A percentile compares a stretch with the other conserved stretches of the same genome.
Evolutionary conservation across 2,329 filamentous ascomycete species (phyloP).

Genomic region (Talaromyces verruculosus): DNA sequence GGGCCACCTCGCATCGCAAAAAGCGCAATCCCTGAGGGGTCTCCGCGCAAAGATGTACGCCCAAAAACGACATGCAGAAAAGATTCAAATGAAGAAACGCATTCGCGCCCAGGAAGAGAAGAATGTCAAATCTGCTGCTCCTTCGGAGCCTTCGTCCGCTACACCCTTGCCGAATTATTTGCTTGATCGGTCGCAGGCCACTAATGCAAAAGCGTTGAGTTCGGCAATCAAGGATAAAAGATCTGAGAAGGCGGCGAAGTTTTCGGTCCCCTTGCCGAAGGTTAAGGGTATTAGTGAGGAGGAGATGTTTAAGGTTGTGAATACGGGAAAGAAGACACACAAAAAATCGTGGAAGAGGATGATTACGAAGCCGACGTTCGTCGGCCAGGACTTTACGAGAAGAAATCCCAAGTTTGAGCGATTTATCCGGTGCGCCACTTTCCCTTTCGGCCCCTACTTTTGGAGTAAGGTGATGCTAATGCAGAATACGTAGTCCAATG

Average conservation of each 20-base stretch:
- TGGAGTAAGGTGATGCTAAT: conserved; percentile 1
- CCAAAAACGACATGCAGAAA: conserved; percentile 92
- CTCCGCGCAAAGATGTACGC: conserved; percentile 90
- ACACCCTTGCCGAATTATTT: conserved; percentile 84
- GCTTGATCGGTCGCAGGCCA: conserved; percentile 74
- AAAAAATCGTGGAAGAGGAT: conserved; percentile 71
- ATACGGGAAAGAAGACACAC: conserved; percentile 89
- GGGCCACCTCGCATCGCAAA: conserved; percentile 80
- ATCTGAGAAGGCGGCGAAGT: conserved; percentile 89
- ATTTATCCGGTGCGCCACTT: conserved; percentile 58
- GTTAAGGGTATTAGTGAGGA: conserved; percentile 91
- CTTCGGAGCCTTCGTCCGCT: conserved; percentile 65
- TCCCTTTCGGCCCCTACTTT: neutral
- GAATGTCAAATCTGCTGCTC: conserved; percentile 82
- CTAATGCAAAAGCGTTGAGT: conserved; percentile 71
- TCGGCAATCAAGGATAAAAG: conserved; percentile 95
- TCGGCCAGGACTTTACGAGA: conserved; percentile 85
- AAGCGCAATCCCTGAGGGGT: conserved; percentile 90
- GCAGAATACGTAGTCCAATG: conserved; percentile 53
- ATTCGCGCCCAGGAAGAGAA: conserved; percentile 95
- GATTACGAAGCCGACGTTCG: conserved; percentile 83
- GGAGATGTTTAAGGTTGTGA: conserved; percentile 96
- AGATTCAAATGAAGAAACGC: conserved; percentile 95
- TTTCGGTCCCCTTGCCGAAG: conserved; percentile 88
- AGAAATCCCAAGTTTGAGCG: conserved; percentile 75